Percentiles rank a stretch among this genome's conserved stretches.
phyloP scores from a whole-genome alignment of 768 basidiomycete genomes.

The Termitomyces sp. region DNA sequence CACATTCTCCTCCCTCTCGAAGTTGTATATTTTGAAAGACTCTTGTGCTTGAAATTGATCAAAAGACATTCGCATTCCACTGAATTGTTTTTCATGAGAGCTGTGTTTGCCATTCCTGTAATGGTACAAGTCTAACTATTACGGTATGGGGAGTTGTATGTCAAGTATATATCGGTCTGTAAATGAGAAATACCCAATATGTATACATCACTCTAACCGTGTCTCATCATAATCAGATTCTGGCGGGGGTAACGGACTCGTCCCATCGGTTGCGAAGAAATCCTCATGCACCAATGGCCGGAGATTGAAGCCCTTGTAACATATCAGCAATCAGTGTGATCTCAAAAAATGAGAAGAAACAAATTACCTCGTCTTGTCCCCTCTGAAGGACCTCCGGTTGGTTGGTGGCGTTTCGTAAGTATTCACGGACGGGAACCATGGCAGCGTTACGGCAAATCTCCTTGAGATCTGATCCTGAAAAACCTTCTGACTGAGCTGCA shows the following conservation, averaged over 20 bases:
- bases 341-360: background rate
- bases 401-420: slow-evolving; percentile 49
- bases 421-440: slow-evolving; percentile 88
- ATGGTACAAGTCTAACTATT: slow-evolving; percentile 9
- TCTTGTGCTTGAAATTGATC: background rate
- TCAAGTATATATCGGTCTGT: slow-evolving; percentile 10
- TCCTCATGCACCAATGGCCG: slow-evolving; percentile 69
- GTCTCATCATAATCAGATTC: slow-evolving; percentile 14
- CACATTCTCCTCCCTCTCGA: slow-evolving; percentile 6
- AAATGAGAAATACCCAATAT: background rate
- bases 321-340: background rate
- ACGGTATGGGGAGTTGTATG: slow-evolving; percentile 4
- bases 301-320: slow-evolving; percentile 66
- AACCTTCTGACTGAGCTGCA: slow-evolving; percentile 64
- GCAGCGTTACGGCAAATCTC: slow-evolving; percentile 93
- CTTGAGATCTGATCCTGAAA: slow-evolving; percentile 87
- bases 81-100: background rate
- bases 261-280: slow-evolving; percentile 48
- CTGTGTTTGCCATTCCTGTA: background rate
- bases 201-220: slow-evolving; percentile 17
- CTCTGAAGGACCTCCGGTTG: slow-evolving; percentile 39
- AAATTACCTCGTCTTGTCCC: slow-evolving; percentile 43
- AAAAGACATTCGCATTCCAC: background rate
- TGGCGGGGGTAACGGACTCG: slow-evolving; percentile 29
- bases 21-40: background rate